Evolutionary conservation across 2,329 filamentous ascomycete genomes (phyloP).

Genomic region (Xylogone sp.): DNA sequence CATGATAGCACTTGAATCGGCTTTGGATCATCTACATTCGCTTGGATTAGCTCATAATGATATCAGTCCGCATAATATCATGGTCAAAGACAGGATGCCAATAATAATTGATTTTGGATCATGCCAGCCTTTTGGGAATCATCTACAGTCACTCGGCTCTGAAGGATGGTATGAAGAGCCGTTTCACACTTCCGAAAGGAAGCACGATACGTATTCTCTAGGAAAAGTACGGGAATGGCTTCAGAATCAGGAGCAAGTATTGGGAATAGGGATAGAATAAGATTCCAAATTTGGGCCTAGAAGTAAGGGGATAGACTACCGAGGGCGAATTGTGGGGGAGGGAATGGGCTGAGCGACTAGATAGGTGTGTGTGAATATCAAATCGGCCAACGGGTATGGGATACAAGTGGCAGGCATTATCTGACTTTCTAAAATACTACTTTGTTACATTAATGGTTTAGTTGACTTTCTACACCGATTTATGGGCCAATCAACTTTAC

Average conservation of each 20-base stretch:
- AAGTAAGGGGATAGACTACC: no score
- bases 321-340: no score
- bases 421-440: no score
- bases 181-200: neutral
- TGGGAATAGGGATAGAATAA: neutral
- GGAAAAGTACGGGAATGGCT: neutral
- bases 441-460: no score
- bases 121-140: constrained; percentile 14
- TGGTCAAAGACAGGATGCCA: constrained; percentile 20
- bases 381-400: no score
- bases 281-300: neutral
- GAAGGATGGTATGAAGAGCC: neutral
- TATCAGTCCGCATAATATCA: constrained; percentile 28
- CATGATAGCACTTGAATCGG: constrained; percentile 14
- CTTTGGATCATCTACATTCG: constrained; percentile 26
- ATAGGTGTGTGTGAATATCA: no score
- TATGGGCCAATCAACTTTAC: no score
- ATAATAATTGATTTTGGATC: constrained; percentile 29
- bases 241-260: neutral
- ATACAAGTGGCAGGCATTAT: no score
- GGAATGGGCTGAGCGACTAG: no score
- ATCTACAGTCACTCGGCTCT: neutral
- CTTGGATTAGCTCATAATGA: constrained; percentile 27
- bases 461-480: no score
- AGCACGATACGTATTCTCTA: neutral